A percentile compares a stretch with the other conserved stretches of the same genome.
phyloP scores from a whole-genome alignment of 495 filamentous ascomycete species.

The Cryomyces antarcticus region DNA sequence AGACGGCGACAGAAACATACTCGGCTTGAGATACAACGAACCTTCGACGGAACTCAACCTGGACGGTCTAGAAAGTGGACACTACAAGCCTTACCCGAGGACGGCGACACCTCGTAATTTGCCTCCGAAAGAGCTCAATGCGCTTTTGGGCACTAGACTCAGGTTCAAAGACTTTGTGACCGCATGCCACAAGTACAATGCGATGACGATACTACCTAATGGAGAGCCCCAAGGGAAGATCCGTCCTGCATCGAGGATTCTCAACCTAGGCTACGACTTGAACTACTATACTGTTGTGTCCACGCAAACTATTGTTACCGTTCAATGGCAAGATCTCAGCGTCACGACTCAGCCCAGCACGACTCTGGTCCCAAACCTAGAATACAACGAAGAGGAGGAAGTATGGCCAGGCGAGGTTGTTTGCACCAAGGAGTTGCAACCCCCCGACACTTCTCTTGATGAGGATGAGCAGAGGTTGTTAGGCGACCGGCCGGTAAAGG shows the following conservation, averaged over 20 bases:
- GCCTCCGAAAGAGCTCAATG: no score
- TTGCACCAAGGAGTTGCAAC: constrained; percentile 21
- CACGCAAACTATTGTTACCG: constrained; percentile 25
- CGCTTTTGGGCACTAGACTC: constrained; percentile 11
- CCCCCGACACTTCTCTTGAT: background rate
- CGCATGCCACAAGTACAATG: constrained; percentile 29
- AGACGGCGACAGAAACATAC: background rate
- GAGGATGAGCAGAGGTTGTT: background rate
- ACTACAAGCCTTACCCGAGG: no score
- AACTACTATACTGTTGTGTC: constrained; percentile 31
- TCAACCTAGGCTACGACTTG: constrained; percentile 34
- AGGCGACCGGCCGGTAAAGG: constrained; percentile 17
- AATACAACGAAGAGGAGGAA: constrained; percentile 30
- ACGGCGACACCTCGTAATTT: no score
- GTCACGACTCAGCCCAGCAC: constrained; percentile 24
- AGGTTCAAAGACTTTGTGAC: constrained; percentile 29
- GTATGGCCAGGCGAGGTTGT: constrained; percentile 41
- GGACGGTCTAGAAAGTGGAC: no score
- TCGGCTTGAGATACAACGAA: no score
- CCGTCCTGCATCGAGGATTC: constrained; percentile 14
- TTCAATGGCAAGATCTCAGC: constrained; percentile 40
- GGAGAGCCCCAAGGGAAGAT: constrained; percentile 2
- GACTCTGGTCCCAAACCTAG: constrained; percentile 24
- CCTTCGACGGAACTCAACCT: no score
- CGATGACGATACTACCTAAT: constrained; percentile 6